Base-by-base conservation (phyloP, 2,329 filamentous ascomycete species). In the Arachnomyces sp. region DNA sequence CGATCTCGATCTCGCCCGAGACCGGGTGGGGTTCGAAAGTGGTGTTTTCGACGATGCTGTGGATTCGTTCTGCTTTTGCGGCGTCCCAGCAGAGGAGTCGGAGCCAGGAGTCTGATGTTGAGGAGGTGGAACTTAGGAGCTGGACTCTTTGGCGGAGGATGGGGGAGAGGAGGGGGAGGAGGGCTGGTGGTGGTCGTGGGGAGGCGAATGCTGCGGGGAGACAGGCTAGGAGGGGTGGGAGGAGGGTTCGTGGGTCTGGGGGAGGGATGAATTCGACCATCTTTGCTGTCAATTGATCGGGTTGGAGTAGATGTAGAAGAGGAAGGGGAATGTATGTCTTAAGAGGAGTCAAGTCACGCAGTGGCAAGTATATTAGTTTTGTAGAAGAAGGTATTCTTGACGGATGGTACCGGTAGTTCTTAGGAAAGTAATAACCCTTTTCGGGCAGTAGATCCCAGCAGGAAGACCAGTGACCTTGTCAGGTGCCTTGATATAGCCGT, bases 1-100 rank as follows among this genome's bases (percentile, higher is more conserved):
- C 71, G 3, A 80, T 59, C 53, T 82, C 78, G 33, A 82, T 72
- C 52, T 82, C 78, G 35, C 78, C 78, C 1, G 78, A 81, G 2
- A 74, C 72, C 0, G 78, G 78, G 49, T 82, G 78, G 33, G 76
- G 75, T 55, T 81, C 78, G 41, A 81, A 71, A 13, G 65, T 65
- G 25, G 76, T 64, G 28, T 67, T 65, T 44, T 73, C 70, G 28
- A 81, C 67, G 15, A 74, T 56, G 9, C 65, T 60, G 36, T 74
- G 71, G 8, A 81, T 62, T 42, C 65, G 68, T 25, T 73, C 66
- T 2, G 72, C 76, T 39, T 70, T 66, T 5, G 60, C 56, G 2
- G 61, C 45, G 47, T 79, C 71, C 78, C 78, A 81, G 49, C 70
- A 77, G 8, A 82, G 64, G 28, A 81, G 58, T 2, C 67, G 65